Percentiles rank a stretch among this genome's conserved stretches.
Evolutionary conservation across 108 stramenopile species (phyloP).

Genomic region (Skeletonema costatum): DNA sequence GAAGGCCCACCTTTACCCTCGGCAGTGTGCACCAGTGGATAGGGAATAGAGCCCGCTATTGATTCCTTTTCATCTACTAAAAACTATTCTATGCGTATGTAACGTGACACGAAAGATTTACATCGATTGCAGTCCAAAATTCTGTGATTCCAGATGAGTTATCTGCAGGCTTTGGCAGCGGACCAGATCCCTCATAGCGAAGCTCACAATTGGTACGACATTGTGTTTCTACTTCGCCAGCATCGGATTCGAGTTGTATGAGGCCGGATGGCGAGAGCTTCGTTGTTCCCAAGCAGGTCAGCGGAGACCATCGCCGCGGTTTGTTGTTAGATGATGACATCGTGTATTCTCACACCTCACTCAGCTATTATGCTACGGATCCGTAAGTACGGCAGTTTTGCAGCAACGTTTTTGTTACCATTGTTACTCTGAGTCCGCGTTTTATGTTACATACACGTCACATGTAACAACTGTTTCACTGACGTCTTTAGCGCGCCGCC

Average conservation of each 20-base stretch:
- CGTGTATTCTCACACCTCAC: not conserved
- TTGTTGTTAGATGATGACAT: not conserved
- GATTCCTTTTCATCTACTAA: slow-evolving; percentile 32
- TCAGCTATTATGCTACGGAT: too few relatives aligned
- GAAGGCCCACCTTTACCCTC: slow-evolving; percentile 51
- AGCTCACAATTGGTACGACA: slow-evolving; percentile 61
- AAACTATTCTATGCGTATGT: slow-evolving; percentile 42
- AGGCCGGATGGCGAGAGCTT: slow-evolving; percentile 75
- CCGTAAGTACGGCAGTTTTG: too few relatives aligned
- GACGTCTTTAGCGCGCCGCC: not conserved
- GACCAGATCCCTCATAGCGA: slow-evolving; percentile 49
- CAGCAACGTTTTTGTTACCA: slow-evolving; percentile 1
- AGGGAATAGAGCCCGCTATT: slow-evolving; percentile 45
- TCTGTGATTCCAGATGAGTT: slow-evolving; percentile 2
- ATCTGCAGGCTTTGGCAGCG: slow-evolving; percentile 5
- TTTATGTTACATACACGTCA: not conserved
- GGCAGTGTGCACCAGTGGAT: slow-evolving; percentile 52
- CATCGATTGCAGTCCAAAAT: slow-evolving; percentile 68
- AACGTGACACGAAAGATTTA: slow-evolving; percentile 44
- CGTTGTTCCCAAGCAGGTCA: slow-evolving; percentile 66
- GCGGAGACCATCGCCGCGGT: slow-evolving; percentile 66
- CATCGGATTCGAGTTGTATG: slow-evolving; percentile 59
- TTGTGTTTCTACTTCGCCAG: slow-evolving; percentile 71
- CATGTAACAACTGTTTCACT: not conserved
- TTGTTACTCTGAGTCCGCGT: not conserved